These are phyloP conservation scores for Thymus mandschuricus DNA, from an alignment of 257 asterid genomes.

Conservation along the genomic window DNA sequence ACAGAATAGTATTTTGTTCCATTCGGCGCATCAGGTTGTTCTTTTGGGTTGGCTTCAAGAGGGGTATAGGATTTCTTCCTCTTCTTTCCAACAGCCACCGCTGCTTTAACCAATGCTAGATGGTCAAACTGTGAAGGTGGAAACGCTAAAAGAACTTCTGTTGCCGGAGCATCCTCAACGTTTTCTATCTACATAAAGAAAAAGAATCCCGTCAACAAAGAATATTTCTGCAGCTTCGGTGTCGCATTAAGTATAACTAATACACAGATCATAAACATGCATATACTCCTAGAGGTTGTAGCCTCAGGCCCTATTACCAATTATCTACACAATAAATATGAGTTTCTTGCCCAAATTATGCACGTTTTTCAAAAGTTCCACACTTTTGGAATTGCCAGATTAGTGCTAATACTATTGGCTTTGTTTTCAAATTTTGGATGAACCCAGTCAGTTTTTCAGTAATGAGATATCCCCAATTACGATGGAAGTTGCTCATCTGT, in stretches of 20 bases:
- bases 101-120: slow-evolving; percentile 84
- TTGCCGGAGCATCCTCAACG: slow-evolving; percentile 62
- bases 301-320: slow-evolving; percentile 6
- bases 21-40: slow-evolving; percentile 67
- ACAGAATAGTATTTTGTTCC: slow-evolving; percentile 70
- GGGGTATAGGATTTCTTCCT: slow-evolving; percentile 73
- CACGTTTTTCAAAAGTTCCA: not conserved
- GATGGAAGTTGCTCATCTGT: not conserved
- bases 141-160: slow-evolving; percentile 77
- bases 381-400: too few relatives aligned
- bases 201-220: slow-evolving; percentile 29
- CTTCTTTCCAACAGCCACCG: slow-evolving; percentile 69
- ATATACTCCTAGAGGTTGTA: not conserved
- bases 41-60: slow-evolving; percentile 67
- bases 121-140: slow-evolving; percentile 74
- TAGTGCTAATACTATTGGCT: too few relatives aligned
- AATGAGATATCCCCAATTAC: not conserved
- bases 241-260: slow-evolving; percentile 6
- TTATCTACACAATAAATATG: not conserved
- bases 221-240: slow-evolving; percentile 17
- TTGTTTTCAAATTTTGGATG: too few relatives aligned
- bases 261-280: slow-evolving; percentile 1
- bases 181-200: slow-evolving; percentile 72
- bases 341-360: not conserved
- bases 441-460: too few relatives aligned